Percentiles rank a stretch among this genome's conserved stretches.
Evolutionary conservation across 768 basidiomycete species (phyloP).

Genomic region (Tricholoma saponaceum): DNA sequence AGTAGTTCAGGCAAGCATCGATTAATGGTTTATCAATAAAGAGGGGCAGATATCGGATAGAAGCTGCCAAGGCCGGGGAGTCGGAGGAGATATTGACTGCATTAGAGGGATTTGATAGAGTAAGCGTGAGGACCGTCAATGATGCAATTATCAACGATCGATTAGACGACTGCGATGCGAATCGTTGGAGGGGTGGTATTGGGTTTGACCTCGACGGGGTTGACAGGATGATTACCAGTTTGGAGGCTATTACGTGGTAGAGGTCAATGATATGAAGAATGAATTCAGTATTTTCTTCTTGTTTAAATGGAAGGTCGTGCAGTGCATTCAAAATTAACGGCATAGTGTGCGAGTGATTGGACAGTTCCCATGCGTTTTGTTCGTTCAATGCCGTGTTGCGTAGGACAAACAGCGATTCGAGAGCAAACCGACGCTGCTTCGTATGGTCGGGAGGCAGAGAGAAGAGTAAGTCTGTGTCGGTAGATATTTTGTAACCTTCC

Average conservation of each 20-base stretch:
- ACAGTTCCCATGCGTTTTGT: constrained; percentile 59
- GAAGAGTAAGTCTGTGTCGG: constrained; percentile 47
- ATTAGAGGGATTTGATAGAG: constrained; percentile 64
- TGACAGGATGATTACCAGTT: constrained; percentile 31
- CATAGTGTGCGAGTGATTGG: constrained; percentile 55
- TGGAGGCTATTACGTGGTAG: constrained; percentile 57
- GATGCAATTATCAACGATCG: constrained; percentile 72
- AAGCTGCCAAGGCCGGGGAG: constrained; percentile 57
- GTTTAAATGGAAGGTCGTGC: constrained; percentile 51
- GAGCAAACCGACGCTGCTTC: constrained; percentile 66
- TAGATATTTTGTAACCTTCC: constrained; percentile 48
- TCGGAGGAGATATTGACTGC: constrained; percentile 44
- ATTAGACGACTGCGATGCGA: constrained; percentile 58
- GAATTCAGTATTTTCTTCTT: constrained; percentile 71
- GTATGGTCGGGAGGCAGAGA: constrained; percentile 46
- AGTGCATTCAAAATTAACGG: constrained; percentile 65
- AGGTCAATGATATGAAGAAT: constrained; percentile 70
- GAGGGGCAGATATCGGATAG: constrained; percentile 71
- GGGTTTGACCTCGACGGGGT: constrained; percentile 40
- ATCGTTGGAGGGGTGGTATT: constrained; percentile 49
- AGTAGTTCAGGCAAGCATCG: constrained; percentile 68
- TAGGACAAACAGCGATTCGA: constrained; percentile 81
- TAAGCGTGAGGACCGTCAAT: constrained; percentile 52
- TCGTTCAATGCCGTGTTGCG: constrained; percentile 80
- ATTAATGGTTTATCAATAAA: constrained; percentile 65